These are phyloP conservation scores for Hortiboletus flavorubellus DNA, from an alignment of 768 basidiomycete species.

Conservation along the genomic window DNA sequence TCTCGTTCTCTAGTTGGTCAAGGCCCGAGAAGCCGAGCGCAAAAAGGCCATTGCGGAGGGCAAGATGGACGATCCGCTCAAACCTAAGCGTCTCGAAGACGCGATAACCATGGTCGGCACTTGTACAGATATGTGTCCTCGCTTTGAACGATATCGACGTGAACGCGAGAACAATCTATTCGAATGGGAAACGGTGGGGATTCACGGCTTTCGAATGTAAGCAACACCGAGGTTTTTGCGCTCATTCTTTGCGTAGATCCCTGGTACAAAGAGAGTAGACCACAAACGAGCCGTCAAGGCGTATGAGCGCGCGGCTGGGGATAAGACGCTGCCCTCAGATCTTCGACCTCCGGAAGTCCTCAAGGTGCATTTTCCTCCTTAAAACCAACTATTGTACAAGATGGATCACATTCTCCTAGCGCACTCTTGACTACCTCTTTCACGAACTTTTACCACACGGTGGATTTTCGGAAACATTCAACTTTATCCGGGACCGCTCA, in stretches of 20 bases:
- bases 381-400: not conserved
- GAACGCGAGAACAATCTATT: constrained; percentile 88
- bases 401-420: constrained; percentile 38
- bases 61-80: constrained; percentile 83
- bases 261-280: constrained; percentile 82
- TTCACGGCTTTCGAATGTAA: constrained; percentile 1
- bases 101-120: constrained; percentile 93
- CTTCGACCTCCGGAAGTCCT: constrained; percentile 84
- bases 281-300: constrained; percentile 88
- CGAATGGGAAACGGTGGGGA: constrained; percentile 76
- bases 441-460: constrained; percentile 68
- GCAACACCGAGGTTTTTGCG: constrained; percentile 6
- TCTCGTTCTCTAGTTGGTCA: constrained; percentile 51
- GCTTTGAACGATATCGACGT: constrained; percentile 87
- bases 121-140: constrained; percentile 91
- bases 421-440: constrained; percentile 91
- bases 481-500: constrained; percentile 90
- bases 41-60: constrained; percentile 76
- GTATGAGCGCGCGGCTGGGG: constrained; percentile 92
- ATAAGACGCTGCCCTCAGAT: constrained; percentile 89
- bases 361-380: constrained; percentile 44
- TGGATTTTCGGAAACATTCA: constrained; percentile 67
- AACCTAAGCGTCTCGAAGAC: constrained; percentile 77
- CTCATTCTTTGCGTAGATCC: constrained; percentile 55
- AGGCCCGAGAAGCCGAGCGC: constrained; percentile 67